Percentiles rank a stretch among this genome's conserved stretches.
phyloP scores from a whole-genome alignment of 164 flowering plant species.

The Protea cynaroides region DNA sequence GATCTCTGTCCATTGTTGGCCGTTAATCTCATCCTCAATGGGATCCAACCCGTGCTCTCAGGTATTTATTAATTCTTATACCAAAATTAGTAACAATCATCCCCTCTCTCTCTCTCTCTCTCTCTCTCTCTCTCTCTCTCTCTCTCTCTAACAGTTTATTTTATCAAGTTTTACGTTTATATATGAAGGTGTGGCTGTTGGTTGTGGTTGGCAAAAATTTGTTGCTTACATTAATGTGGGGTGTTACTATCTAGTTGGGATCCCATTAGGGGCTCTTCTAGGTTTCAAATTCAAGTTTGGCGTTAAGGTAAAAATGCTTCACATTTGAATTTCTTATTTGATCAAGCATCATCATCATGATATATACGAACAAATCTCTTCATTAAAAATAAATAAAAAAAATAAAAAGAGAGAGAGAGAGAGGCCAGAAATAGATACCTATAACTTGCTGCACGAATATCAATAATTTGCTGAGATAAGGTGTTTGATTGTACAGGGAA shows the following conservation, averaged over 20 bases:
- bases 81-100: background rate
- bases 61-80: background rate
- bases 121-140: background rate
- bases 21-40: slow-evolving; percentile 1
- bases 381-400: too few relatives aligned
- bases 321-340: too few relatives aligned
- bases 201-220: slow-evolving; percentile 31
- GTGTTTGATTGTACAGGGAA: too few relatives aligned
- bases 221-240: slow-evolving; percentile 25
- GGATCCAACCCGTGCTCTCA: slow-evolving; percentile 13
- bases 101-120: background rate
- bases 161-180: background rate
- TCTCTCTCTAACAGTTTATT: background rate
- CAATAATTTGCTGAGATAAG: too few relatives aligned
- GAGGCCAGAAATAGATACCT: too few relatives aligned
- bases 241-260: slow-evolving; percentile 22
- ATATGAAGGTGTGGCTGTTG: slow-evolving; percentile 27
- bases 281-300: slow-evolving; percentile 23
- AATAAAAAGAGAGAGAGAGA: too few relatives aligned
- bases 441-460: too few relatives aligned
- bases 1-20: background rate
- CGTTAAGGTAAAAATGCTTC: slow-evolving; percentile 12
- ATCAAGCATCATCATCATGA: too few relatives aligned
- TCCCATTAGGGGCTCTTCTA: slow-evolving; percentile 16
- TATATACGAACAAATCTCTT: too few relatives aligned